Conservation (phyloP, 331 rosid species). For the Quercus lobata region DNA sequence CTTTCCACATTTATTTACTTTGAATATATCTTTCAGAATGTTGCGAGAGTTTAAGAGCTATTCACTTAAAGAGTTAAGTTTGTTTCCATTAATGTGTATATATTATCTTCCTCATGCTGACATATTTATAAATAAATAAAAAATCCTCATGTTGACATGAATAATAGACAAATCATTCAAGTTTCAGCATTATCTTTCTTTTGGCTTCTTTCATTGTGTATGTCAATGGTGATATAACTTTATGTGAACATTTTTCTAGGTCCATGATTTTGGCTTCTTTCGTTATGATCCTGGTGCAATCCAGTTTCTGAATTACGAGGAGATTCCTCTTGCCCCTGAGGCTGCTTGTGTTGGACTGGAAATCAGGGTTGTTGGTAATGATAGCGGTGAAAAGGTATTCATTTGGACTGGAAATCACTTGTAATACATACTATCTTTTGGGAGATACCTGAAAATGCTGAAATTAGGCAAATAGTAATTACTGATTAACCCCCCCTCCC, state of each 20-base stretch:
- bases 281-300: slow-evolving; percentile 77
- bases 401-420: background rate
- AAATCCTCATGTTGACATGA: background rate
- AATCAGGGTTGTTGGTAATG: slow-evolving; percentile 97
- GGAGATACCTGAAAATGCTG: background rate
- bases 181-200: background rate
- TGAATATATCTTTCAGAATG: background rate
- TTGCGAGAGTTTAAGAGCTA: background rate
- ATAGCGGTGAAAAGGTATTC: slow-evolving; percentile 96
- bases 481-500: background rate
- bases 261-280: slow-evolving; percentile 98
- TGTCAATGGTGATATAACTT: slow-evolving; percentile 16
- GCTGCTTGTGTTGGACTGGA: slow-evolving; percentile 91
- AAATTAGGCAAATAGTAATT: background rate
- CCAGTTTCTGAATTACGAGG: slow-evolving; percentile 76
- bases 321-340: slow-evolving; percentile 91
- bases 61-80: background rate
- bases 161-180: background rate
- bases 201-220: background rate
- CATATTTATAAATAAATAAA: background rate
- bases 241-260: slow-evolving; percentile 40
- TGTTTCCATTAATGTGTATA: background rate
- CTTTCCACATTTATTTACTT: background rate
- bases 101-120: slow-evolving; percentile 2
- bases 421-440: background rate